Evolutionary conservation across 768 basidiomycete genomes (phyloP).

Genomic region (Collybiopsis confluens): DNA sequence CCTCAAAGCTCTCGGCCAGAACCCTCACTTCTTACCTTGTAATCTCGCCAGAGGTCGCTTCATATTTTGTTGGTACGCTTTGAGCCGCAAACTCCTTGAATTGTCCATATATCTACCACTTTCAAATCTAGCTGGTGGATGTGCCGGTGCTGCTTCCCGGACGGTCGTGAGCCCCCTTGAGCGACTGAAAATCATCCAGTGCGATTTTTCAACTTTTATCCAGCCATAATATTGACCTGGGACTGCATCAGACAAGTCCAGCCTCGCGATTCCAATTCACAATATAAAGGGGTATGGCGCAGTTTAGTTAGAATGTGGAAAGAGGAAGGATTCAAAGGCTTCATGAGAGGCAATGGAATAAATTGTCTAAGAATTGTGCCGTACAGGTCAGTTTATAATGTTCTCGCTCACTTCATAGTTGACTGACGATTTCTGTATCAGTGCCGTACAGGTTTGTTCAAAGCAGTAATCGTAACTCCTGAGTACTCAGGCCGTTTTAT

Average conservation of each 20-base stretch:
- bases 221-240: background rate
- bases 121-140: constrained; percentile 42
- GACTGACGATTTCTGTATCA: constrained; percentile 19
- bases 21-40: constrained; percentile 20
- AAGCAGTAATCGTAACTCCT: background rate
- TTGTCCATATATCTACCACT: background rate
- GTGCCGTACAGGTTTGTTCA: constrained; percentile 49
- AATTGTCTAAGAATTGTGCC: constrained; percentile 93
- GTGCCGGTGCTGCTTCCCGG: constrained; percentile 67
- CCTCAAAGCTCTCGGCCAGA: constrained; percentile 10
- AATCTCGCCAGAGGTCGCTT: constrained; percentile 31
- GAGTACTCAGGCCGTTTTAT: background rate
- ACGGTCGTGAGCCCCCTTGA: constrained; percentile 93
- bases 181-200: constrained; percentile 96
- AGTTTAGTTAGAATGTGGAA: constrained; percentile 86
- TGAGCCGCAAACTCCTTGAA: background rate
- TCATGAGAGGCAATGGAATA: constrained; percentile 91
- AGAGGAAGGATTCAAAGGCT: constrained; percentile 91
- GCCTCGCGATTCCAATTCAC: constrained; percentile 51
- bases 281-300: constrained; percentile 82
- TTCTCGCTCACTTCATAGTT: background rate
- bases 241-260: constrained; percentile 79
- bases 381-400: constrained; percentile 48
- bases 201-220: constrained; percentile 7
- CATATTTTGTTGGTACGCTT: constrained; percentile 38